Evolutionary conservation across 2,329 filamentous ascomycete species (phyloP), one percentile per base, ranked within the genome.

Genomic region (Saccharata proteae): DNA sequence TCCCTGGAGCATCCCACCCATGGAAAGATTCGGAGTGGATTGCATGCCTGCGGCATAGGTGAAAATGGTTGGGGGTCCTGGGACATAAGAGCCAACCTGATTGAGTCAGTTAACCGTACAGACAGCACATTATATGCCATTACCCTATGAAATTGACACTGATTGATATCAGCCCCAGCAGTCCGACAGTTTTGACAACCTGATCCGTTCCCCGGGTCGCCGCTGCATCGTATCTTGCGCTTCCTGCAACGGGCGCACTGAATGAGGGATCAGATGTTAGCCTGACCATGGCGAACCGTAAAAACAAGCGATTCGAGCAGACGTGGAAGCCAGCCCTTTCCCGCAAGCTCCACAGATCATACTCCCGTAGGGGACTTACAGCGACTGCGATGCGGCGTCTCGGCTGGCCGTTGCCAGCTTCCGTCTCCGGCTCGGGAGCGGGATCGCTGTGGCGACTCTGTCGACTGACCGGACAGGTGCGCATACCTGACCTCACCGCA

Each of bases 211-310:
- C 80, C 80, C 19, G 69, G 65, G 50, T 93, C 84, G 25, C 88
- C 88, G 47, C 81, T 93, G 61, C 88, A 96, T 44, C 83, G 79
- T 46, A 96, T 96, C 65, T 96, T 96, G 37, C 88, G 74, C 60
- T 88, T 86, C 38, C 88, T 75, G 57, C 88, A 96, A 43, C 88
- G 75, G 20, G 75, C 74, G 54, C 88, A 96, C 88, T 94, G n/a
- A 8, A n/a, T 22, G n/a, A n/a, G n/a, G n/a, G n/a, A n/a, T 22
- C 20, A 22, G 20, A 22, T 22, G n/a, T 22, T n/a, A 22, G 20
- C 20, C 8, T 22, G 8, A 22, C 8, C 20, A 26, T n/a, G 20
- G 20, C 8, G 20, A 22, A n/a, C 20, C 8, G 20, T n/a, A n/a
- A 22, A 22, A 22, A 22, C 20, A n/a, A 8, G 20, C n/a, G 20